phyloP scores from a whole-genome alignment of 805 yeast genomes.

The Zygosaccharomyces siamensis region DNA sequence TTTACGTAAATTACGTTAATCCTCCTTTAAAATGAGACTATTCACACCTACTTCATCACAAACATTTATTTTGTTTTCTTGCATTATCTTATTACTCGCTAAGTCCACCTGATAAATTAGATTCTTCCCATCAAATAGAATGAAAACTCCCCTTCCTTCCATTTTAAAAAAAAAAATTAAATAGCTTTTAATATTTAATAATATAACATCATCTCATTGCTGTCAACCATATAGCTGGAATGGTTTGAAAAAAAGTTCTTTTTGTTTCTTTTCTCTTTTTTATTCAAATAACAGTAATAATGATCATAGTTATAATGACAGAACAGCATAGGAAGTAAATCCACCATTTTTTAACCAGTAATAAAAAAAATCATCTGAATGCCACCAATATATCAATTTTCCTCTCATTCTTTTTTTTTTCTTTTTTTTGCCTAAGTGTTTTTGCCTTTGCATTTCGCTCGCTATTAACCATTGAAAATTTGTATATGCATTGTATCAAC shows the following conservation, averaged over 20 bases:
- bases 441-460: not conserved
- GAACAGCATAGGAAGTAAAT: not conserved
- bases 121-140: conserved; percentile 1
- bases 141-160: conserved; percentile 4
- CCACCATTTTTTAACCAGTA: not conserved
- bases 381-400: not conserved
- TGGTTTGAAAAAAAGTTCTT: not conserved
- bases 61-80: not conserved
- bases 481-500: conserved; percentile 2
- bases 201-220: conserved; percentile 1
- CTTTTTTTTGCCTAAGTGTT: not conserved
- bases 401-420: not conserved
- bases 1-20: not conserved
- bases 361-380: not conserved
- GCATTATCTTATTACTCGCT: not conserved
- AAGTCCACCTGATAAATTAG: conserved; percentile 1
- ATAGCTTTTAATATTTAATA: not conserved
- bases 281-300: no score
- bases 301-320: not conserved
- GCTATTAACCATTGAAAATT: not conserved
- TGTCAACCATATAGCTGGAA: not conserved
- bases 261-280: not conserved
- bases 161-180: not conserved
- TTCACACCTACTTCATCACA: not conserved
- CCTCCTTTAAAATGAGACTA: not conserved